These are phyloP conservation scores for Cymodocea nodosa DNA, from an alignment of 116 monocot species.

Conservation along the genomic window DNA sequence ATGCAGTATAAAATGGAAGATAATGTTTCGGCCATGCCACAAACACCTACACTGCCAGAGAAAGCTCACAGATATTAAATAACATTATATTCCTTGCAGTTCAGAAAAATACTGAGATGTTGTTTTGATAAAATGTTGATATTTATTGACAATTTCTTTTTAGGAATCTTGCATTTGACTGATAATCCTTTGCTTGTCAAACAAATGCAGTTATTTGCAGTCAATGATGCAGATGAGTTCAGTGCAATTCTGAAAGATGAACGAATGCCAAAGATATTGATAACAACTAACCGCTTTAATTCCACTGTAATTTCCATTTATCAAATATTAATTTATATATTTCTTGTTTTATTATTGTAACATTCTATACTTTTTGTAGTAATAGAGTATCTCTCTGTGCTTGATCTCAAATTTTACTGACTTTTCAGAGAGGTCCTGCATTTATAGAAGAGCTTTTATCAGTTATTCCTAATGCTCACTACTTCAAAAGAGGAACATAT, in stretches of 20 bases:
- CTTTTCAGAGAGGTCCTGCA: constrained; percentile 71
- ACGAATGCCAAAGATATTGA: constrained; percentile 60
- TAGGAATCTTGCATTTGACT: neutral
- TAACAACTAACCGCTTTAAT: constrained; percentile 91
- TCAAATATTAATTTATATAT: constrained; percentile 1
- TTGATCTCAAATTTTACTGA: neutral
- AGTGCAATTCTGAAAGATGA: constrained; percentile 48
- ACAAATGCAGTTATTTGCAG: constrained; percentile 62
- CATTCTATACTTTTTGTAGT: neutral
- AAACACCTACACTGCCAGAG: no score
- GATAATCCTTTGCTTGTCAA: neutral
- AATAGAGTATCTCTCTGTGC: neutral
- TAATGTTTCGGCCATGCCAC: no score
- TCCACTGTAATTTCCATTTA: constrained; percentile 44
- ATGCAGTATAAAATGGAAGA: no score
- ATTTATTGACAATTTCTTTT: neutral
- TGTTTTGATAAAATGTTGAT: no score
- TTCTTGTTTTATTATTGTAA: neutral
- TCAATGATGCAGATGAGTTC: constrained; percentile 91
- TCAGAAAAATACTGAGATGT: neutral
- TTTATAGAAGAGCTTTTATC: constrained; percentile 50
- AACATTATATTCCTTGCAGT: neutral
- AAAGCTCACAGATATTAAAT: neutral
- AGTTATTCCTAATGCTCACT: constrained; percentile 76
- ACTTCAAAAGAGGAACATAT: constrained; percentile 81